Percentiles rank a stretch among this genome's conserved stretches.
These are phyloP conservation scores for Diaporthe vexans DNA, from an alignment of 2,329 filamentous ascomycete species.

Conservation along the genomic window DNA sequence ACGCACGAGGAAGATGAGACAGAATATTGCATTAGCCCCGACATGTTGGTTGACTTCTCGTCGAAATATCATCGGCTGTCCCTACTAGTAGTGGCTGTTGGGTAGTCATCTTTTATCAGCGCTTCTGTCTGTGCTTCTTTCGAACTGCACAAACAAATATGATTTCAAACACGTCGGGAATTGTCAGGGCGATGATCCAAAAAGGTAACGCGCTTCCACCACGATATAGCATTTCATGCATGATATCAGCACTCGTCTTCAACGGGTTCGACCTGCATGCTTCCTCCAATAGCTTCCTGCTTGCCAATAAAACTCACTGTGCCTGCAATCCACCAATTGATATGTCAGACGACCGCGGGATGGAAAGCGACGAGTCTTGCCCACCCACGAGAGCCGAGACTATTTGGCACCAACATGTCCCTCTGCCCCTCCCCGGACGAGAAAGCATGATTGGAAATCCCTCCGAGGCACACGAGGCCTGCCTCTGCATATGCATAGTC, in stretches of 20 bases:
- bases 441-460: neutral
- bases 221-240: neutral
- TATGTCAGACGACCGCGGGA: neutral
- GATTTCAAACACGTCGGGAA: neutral
- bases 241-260: neutral
- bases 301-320: neutral
- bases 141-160: no score
- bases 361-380: neutral
- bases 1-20: no score
- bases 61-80: no score
- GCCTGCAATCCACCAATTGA: neutral
- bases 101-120: no score
- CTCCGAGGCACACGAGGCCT: neutral
- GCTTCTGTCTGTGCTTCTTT: no score
- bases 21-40: no score
- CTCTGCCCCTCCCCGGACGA: neutral
- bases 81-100: no score
- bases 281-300: neutral
- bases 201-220: neutral
- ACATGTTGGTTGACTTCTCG: no score
- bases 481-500: neutral
- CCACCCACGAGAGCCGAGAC: neutral
- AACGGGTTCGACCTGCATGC: neutral
- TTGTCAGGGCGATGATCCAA: neutral
- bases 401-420: no score